phyloP scores from a whole-genome alignment of 306 rosid species.

The Inga leiocalycina region DNA sequence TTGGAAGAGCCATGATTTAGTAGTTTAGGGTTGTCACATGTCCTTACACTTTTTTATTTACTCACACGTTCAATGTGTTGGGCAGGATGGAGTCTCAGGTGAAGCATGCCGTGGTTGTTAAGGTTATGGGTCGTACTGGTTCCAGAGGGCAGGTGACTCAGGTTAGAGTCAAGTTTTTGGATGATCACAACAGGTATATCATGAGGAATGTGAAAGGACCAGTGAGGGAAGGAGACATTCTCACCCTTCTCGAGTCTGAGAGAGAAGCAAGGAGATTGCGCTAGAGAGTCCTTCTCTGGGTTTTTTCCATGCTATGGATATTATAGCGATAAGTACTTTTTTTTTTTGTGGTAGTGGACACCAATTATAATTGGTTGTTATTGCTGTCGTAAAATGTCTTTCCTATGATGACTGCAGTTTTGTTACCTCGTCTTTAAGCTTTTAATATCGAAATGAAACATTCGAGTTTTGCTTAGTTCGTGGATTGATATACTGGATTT shows the following conservation, averaged over 20 bases:
- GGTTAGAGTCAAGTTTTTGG: conserved; percentile 53
- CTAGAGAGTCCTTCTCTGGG: background rate
- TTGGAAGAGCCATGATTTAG: background rate
- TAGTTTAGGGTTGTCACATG: background rate
- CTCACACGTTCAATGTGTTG: background rate
- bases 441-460: conserved; percentile 1
- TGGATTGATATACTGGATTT: background rate
- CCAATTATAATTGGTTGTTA: conserved; percentile 1
- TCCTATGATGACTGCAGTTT: conserved; percentile 17
- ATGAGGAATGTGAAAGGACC: conserved; percentile 59
- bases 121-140: conserved; percentile 55
- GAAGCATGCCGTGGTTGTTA: conserved; percentile 51
- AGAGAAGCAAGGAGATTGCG: conserved; percentile 55
- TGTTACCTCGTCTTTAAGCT: background rate
- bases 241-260: conserved; percentile 52
- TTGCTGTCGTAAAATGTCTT: background rate
- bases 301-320: background rate
- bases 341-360: conserved; percentile 10
- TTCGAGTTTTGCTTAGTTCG: background rate
- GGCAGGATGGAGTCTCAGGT: conserved; percentile 47
- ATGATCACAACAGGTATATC: conserved; percentile 51
- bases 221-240: conserved; percentile 50
- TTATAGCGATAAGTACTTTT: background rate
- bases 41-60: background rate
- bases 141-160: conserved; percentile 55